Evolutionary conservation across 805 yeast species (phyloP), one percentile per base, ranked within the genome.

Genomic region (Zygoascus biomembranicola): DNA sequence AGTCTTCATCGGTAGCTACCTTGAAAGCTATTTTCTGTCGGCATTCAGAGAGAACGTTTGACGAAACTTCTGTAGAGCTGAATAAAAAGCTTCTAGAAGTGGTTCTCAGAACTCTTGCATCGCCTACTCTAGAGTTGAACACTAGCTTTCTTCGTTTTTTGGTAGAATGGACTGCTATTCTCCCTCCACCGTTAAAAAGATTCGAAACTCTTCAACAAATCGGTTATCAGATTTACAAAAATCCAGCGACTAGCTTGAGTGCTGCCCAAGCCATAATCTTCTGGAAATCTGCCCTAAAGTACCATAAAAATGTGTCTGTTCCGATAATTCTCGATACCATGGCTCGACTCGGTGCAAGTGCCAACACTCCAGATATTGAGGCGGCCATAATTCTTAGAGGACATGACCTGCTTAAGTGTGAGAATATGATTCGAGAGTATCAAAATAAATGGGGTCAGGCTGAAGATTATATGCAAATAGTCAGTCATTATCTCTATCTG

Each of bases 91-190:
- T 46, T 26, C 23, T 46, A 2, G 13, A 31, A 8, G 20, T 18
- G 19, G 26, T 46, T 8, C n/a, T 19, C 4, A 46, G n/a, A 16
- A 9, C 6, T 5, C 11, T 19, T n/a, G 3, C 20, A 19, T 42
- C 44, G 13, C 13, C 44, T 10, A 14, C 13, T 4, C 8, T 42
- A 19, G 41, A 16, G 2, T 10, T 46, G 8, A 46, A n/a, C 26
- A 14, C 32, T 26, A 11, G 23, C 8, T 32, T 46, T 13, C 26
- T 46, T 10, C 42, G 26, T 16, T 46, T 46, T 32, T 6, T 46
- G 11, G 49, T 28, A 2, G 41, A 46, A 46, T 46, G 49, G 49
- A 46, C 49, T 31, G 49, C 49, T 13, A 16, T 46, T n/a, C n/a
- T 46, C 11, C 49, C 49, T 8, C 41, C 39, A 10, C 49, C 32